A percentile compares a stretch with the other conserved stretches of the same genome.
These are phyloP conservation scores for Talaromyces sp. DNA, from an alignment of 2,329 filamentous ascomycete genomes.

Conservation along the genomic window DNA sequence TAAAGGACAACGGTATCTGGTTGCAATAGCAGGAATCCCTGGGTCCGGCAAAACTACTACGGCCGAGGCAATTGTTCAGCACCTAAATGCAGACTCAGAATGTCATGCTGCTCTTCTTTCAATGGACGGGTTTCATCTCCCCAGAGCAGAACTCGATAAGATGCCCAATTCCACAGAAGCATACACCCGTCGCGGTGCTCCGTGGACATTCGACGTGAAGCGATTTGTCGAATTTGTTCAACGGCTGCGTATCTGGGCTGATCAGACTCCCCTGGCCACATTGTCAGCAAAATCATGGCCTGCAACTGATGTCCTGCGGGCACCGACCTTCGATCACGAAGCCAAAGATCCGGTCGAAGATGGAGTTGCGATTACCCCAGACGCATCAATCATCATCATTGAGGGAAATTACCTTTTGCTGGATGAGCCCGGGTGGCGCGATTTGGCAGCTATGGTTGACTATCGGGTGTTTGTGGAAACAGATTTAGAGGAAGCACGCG, in stretches of 20 bases:
- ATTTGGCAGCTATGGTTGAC: conserved; percentile 41
- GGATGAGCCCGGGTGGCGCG: conserved; percentile 34
- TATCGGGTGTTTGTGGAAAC: conserved; percentile 48
- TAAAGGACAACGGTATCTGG: conserved; percentile 23
- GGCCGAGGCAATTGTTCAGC: conserved; percentile 30
- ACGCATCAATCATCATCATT: conserved; percentile 22
- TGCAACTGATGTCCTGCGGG: conserved; percentile 22
- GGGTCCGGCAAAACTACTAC: conserved; percentile 42
- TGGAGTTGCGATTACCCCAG: conserved; percentile 28
- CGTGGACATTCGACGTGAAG: conserved; percentile 41
- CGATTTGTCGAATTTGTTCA: conserved; percentile 33
- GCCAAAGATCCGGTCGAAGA: conserved; percentile 38
- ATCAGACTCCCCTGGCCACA: conserved; percentile 13
- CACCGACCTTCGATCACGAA: conserved; percentile 41
- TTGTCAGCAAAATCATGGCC: conserved; percentile 9
- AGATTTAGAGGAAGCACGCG: conserved; percentile 38
- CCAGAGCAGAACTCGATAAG: conserved; percentile 31
- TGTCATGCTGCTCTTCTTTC: conserved; percentile 28
- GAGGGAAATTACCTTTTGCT: conserved; percentile 31
- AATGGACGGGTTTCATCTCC: conserved; percentile 45
- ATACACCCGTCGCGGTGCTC: conserved; percentile 39
- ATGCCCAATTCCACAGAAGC: conserved; percentile 39
- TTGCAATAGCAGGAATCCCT: conserved; percentile 36
- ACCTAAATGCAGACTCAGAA: conserved; percentile 22
- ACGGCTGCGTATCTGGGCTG: conserved; percentile 28